Base-by-base conservation (phyloP, 2,329 filamentous ascomycete species). In the Thielaviopsis ethacetica region DNA sequence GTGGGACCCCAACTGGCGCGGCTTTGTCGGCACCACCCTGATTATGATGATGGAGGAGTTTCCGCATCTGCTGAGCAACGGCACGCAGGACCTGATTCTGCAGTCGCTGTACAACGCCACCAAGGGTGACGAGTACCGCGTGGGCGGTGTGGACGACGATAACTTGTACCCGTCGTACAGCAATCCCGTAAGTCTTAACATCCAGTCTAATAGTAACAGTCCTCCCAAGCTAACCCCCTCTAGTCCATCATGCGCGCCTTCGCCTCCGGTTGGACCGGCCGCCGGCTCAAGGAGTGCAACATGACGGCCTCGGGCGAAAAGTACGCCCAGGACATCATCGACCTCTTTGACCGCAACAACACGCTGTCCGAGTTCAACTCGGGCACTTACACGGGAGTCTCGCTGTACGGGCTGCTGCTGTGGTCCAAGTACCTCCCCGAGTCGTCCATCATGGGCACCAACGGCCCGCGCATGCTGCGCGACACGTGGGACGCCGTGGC, bases 1-100 rank as follows among this genome's bases (percentile, higher is more conserved):
- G 0, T 84, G 79, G 77, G 81, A 84, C 63, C 80, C 80, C 1
- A 84, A 84, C 62, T 84, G 81, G 81, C 72, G 81, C 55, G 81
- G 80, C 0, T 84, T 84, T 59, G 72, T 84, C 38, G 79, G 79
- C 13, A 82, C 79, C 0, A 75, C 78, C 0, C 72, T 84, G 15
- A 75, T 84, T 26, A 69, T 83, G 49, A 76, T 76, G 26, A 70
- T 82, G 22, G 81, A 84, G 65, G 80, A 84, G 62, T 84, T 79
- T 57, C 66, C 71, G 0, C 66, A 76, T 59, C 69, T 83, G 1
- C 62, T 76, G 3, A 69, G 66, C 56, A 62, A 66, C 56, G 55
- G 64, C 2, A 71, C 71, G 0, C 67, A 72, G 54, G 59, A 65
- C 0, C 69, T 76, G 17, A 78, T 84, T 59, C 66, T 81, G 0